Percentiles rank a stretch among this genome's conserved stretches.
Evolutionary conservation across 2,329 filamentous ascomycete species (phyloP).

Genomic region (Sordariomycetes sp.): DNA sequence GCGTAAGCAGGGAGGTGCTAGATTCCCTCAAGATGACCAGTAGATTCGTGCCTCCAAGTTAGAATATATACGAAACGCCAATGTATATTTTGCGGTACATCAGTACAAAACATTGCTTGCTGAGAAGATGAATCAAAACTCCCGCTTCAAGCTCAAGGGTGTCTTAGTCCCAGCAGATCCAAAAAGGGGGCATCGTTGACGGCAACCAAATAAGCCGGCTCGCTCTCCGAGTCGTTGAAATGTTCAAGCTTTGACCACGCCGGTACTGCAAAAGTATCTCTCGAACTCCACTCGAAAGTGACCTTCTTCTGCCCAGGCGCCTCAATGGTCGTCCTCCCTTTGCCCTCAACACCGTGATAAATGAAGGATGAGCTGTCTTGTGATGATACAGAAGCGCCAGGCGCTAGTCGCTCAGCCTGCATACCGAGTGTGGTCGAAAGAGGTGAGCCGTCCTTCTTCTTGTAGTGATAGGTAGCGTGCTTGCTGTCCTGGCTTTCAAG

Average conservation of each 20-base stretch:
- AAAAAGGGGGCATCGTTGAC: conserved; percentile 23
- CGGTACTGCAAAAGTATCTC: conserved; percentile 45
- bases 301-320: conserved; percentile 17
- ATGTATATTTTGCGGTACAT: no score
- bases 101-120: no score
- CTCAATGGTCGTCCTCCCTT: conserved; percentile 30
- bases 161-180: conserved; percentile 15
- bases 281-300: conserved; percentile 30
- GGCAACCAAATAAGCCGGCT: conserved; percentile 22
- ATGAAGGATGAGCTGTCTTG: conserved; percentile 40
- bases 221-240: conserved; percentile 19
- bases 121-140: no score
- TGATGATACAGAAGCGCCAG: conserved; percentile 20
- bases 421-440: conserved; percentile 36
- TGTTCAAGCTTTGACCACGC: conserved; percentile 41
- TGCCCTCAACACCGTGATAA: conserved; percentile 42
- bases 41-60: no score
- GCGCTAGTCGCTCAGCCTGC: conserved; percentile 36
- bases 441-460: conserved; percentile 14
- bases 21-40: conserved; percentile 17
- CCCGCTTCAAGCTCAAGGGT: no score
- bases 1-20: conserved; percentile 20
- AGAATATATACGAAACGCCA: no score
- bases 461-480: conserved; percentile 25
- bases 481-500: conserved; percentile 23